These are phyloP conservation scores for Rhodocollybia butyracea DNA, from an alignment of 768 basidiomycete species.

Conservation along the genomic window DNA sequence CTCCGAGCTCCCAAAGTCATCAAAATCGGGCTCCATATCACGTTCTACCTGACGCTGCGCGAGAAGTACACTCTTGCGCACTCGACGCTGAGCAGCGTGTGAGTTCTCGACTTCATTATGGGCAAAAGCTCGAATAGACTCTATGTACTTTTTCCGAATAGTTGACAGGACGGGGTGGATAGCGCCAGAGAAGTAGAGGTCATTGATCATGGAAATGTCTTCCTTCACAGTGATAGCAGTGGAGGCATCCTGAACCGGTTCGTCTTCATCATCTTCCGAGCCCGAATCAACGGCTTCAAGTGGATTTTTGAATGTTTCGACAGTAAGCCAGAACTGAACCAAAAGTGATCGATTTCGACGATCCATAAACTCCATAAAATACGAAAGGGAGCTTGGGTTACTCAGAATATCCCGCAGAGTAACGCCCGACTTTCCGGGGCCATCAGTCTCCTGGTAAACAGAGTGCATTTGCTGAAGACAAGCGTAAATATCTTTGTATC, in stretches of 20 bases:
- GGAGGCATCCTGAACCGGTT: conserved; percentile 50
- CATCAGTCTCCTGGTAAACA: conserved; percentile 36
- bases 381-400: conserved; percentile 88
- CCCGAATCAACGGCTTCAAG: conserved; percentile 79
- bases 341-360: conserved; percentile 77
- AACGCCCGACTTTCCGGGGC: conserved; percentile 41
- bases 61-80: conserved; percentile 76
- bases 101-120: conserved; percentile 43
- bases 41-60: conserved; percentile 85
- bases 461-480: conserved; percentile 31
- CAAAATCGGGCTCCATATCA: conserved; percentile 90
- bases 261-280: conserved; percentile 58
- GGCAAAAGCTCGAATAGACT: conserved; percentile 67
- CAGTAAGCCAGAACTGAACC: conserved; percentile 96
- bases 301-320: conserved; percentile 97
- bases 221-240: conserved; percentile 68
- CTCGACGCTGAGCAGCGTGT: conserved; percentile 44
- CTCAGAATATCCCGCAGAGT: conserved; percentile 77
- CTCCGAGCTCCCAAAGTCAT: conserved; percentile 83
- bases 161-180: conserved; percentile 56
- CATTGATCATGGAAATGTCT: conserved; percentile 86
- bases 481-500: neutral
- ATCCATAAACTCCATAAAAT: conserved; percentile 99
- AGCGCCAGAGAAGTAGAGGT: conserved; percentile 76
- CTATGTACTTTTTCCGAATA: conserved; percentile 69